A percentile compares a stretch with the other conserved stretches of the same genome.
Evolutionary conservation across 805 yeast genomes (phyloP).

Genomic region (Wickerhamomyces strasburgensis): DNA sequence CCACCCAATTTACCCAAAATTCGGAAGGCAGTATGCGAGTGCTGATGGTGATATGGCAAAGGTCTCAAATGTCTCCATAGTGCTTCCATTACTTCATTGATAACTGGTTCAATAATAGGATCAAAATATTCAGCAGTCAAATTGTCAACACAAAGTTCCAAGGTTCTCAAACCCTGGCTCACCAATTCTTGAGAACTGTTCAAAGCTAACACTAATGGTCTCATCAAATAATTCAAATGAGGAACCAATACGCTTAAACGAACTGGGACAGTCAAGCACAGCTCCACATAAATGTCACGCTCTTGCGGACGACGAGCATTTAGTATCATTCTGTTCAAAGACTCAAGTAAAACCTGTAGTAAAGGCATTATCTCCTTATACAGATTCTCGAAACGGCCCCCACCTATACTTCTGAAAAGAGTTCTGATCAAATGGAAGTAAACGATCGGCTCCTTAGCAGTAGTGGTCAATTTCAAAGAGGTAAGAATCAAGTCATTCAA

Average conservation of each 20-base stretch:
- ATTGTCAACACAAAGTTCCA: slow-evolving; percentile 94
- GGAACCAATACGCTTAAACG: slow-evolving; percentile 91
- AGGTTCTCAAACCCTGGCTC: slow-evolving; percentile 89
- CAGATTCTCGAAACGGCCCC: slow-evolving; percentile 89
- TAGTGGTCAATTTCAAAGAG: slow-evolving; percentile 72
- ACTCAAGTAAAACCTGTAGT: slow-evolving; percentile 78
- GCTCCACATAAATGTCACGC: slow-evolving; percentile 88
- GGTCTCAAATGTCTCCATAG: slow-evolving; percentile 89
- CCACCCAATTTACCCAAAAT: slow-evolving; percentile 96
- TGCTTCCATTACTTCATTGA: slow-evolving; percentile 90
- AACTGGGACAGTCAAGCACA: slow-evolving; percentile 94
- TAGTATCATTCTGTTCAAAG: slow-evolving; percentile 74
- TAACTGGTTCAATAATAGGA: slow-evolving; percentile 94
- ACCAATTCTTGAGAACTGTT: slow-evolving; percentile 89
- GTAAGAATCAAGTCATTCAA: slow-evolving; percentile 76
- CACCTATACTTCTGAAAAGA: slow-evolving; percentile 89
- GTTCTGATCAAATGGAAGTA: slow-evolving; percentile 87
- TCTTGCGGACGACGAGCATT: slow-evolving; percentile 87
- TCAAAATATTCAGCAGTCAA: slow-evolving; percentile 95
- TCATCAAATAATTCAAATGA: slow-evolving; percentile 79
- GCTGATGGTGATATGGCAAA: slow-evolving; percentile 90
- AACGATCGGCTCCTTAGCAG: slow-evolving; percentile 85
- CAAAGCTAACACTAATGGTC: slow-evolving; percentile 86
- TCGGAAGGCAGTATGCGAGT: slow-evolving; percentile 89
- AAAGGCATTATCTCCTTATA: slow-evolving; percentile 93